These are phyloP conservation scores for Leucaena leucocephala DNA, from an alignment of 306 rosid genomes.

Conservation along the genomic window DNA sequence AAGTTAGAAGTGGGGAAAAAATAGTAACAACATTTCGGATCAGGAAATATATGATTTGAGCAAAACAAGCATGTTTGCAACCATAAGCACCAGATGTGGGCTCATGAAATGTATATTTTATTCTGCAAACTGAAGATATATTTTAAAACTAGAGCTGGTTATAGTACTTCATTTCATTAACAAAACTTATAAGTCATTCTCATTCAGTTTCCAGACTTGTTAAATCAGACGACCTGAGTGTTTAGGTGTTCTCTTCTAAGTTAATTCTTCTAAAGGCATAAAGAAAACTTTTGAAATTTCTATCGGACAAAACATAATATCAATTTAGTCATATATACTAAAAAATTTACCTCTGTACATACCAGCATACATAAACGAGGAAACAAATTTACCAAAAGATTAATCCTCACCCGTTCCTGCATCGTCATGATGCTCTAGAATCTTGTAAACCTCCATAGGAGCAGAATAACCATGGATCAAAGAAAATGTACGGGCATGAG, in stretches of 20 bases:
- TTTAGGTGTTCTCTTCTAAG: constrained; percentile 5
- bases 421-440: constrained; percentile 80
- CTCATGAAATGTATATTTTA: not conserved
- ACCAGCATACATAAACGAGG: not conserved
- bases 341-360: not conserved
- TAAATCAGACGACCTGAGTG: not conserved
- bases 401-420: constrained; percentile 63
- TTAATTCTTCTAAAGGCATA: not conserved
- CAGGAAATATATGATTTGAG: constrained; percentile 2
- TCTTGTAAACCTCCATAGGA: constrained; percentile 87
- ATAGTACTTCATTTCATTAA: not conserved
- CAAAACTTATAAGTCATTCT: not conserved
- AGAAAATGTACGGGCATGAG: constrained; percentile 98
- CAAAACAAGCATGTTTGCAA: not conserved
- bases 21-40: not conserved
- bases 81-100: constrained; percentile 10
- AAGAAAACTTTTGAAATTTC: not conserved
- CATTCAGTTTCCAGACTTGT: constrained; percentile 15
- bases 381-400: constrained; percentile 10
- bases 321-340: not conserved
- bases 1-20: not conserved
- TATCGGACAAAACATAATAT: not conserved
- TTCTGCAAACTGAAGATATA: constrained; percentile 15
- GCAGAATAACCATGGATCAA: constrained; percentile 91
- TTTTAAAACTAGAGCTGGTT: not conserved